phyloP scores from a whole-genome alignment of 1,139 yeast genomes.

The Trichomonascaceae sp. region DNA sequence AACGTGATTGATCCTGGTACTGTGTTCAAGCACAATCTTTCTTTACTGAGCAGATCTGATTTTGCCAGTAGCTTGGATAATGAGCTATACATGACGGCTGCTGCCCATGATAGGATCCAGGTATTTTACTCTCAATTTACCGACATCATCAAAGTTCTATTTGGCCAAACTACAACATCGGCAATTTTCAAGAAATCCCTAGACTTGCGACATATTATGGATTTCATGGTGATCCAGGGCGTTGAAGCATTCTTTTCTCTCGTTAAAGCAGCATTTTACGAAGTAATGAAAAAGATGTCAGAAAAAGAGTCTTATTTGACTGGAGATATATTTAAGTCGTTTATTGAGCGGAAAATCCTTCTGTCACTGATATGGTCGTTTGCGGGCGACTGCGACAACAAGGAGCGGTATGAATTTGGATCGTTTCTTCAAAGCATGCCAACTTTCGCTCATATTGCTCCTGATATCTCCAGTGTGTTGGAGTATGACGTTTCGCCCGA shows the following conservation, averaged over 20 bases:
- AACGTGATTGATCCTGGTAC: slow-evolving; percentile 30
- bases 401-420: slow-evolving; percentile 41
- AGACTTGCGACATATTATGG: slow-evolving; percentile 50
- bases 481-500: slow-evolving; percentile 47
- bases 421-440: slow-evolving; percentile 28
- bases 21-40: slow-evolving; percentile 22
- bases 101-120: slow-evolving; percentile 13
- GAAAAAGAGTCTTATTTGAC: slow-evolving; percentile 16
- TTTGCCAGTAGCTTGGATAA: slow-evolving; percentile 31
- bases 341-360: slow-evolving; percentile 18
- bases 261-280: slow-evolving; percentile 22
- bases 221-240: slow-evolving; percentile 37
- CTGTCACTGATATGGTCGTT: slow-evolving; percentile 62
- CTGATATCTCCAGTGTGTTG: slow-evolving; percentile 22
- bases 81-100: slow-evolving; percentile 12
- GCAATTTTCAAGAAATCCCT: slow-evolving; percentile 23
- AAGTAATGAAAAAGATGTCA: slow-evolving; percentile 18
- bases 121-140: slow-evolving; percentile 10
- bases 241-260: slow-evolving; percentile 37
- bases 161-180: slow-evolving; percentile 19
- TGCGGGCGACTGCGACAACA: slow-evolving; percentile 50
- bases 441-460: slow-evolving; percentile 19
- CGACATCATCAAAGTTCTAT: slow-evolving; percentile 8
- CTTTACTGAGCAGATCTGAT: slow-evolving; percentile 16
- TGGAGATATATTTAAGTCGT: not conserved